These are phyloP conservation scores for Perilla frutescens DNA, from an alignment of 257 asterid genomes.

Conservation along the genomic window DNA sequence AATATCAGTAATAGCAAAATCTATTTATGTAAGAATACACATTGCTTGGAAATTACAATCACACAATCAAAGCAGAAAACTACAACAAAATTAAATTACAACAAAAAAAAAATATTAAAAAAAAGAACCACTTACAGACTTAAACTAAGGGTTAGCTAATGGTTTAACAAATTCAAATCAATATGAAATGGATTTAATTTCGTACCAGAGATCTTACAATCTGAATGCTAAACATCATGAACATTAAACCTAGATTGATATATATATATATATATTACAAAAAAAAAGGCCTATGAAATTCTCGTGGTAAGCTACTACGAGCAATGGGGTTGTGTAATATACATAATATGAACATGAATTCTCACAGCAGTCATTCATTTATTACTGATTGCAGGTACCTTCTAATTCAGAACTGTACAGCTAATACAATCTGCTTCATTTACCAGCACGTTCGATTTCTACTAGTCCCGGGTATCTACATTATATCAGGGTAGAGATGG, in stretches of 20 bases:
- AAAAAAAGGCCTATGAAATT: conserved; percentile 21
- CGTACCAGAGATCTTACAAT: conserved; percentile 20
- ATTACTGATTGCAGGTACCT: conserved; percentile 43
- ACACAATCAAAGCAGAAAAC: too few species aligned
- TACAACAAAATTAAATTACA: too few species aligned
- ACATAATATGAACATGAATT: conserved; percentile 34
- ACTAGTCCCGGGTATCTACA: conserved; percentile 28
- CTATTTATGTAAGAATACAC: too few species aligned
- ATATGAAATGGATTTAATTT: background rate
- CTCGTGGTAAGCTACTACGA: conserved; percentile 12
- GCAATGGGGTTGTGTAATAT: conserved; percentile 10
- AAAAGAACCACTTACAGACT: too few species aligned
- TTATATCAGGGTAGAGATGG: conserved; percentile 11
- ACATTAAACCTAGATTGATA: conserved; percentile 18
- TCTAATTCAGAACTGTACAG: conserved; percentile 50
- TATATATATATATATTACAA: conserved; percentile 28
- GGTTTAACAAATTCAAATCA: too few species aligned
- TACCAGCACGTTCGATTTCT: conserved; percentile 26
- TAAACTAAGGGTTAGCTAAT: too few species aligned
- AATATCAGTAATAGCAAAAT: too few species aligned
- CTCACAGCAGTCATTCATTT: conserved; percentile 37
- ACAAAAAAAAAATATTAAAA: too few species aligned
- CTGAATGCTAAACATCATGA: conserved; percentile 8
- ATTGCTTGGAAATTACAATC: too few species aligned
- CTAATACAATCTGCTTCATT: conserved; percentile 27